phyloP scores from a whole-genome alignment of 345 rosid species.

The Lumnitzera littorea region DNA sequence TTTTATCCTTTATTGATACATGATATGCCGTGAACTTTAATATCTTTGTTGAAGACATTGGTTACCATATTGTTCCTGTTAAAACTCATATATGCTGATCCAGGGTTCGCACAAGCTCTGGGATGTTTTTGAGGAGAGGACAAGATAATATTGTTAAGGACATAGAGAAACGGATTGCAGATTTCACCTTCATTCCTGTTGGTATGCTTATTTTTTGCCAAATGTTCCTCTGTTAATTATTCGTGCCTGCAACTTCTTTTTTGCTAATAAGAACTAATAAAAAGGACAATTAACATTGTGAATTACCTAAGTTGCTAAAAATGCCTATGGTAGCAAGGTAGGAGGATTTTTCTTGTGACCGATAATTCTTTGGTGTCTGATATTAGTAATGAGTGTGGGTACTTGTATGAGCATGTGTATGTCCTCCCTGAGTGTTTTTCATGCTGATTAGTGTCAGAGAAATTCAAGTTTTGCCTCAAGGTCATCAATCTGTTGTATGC shows the following conservation, averaged over 20 bases:
- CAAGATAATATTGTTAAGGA: constrained; percentile 44
- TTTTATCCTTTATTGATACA: neutral
- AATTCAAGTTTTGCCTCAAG: too few species aligned
- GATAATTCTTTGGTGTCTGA: too few species aligned
- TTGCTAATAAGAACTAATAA: neutral
- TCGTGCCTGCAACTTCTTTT: too few species aligned
- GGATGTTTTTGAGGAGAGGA: constrained; percentile 81
- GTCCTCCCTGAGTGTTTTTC: too few species aligned
- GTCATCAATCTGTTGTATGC: too few species aligned
- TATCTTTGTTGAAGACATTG: neutral
- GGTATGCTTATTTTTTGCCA: constrained; percentile 29
- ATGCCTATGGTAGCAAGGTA: neutral
- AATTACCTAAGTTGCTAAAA: neutral
- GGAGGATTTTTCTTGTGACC: neutral
- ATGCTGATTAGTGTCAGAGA: too few species aligned
- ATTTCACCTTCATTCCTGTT: constrained; percentile 70
- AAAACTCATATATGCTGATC: constrained; percentile 7
- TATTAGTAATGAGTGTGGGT: too few species aligned
- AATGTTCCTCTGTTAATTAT: neutral
- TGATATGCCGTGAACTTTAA: neutral
- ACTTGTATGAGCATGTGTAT: too few species aligned
- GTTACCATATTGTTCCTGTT: neutral
- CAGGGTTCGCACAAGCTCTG: constrained; percentile 95
- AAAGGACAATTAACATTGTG: neutral
- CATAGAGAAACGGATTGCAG: constrained; percentile 87